Percentiles rank a stretch among this genome's conserved stretches.
These are phyloP conservation scores for Pseudocercospora cruenta DNA, from an alignment of 2,329 filamentous ascomycete genomes.

Conservation along the genomic window DNA sequence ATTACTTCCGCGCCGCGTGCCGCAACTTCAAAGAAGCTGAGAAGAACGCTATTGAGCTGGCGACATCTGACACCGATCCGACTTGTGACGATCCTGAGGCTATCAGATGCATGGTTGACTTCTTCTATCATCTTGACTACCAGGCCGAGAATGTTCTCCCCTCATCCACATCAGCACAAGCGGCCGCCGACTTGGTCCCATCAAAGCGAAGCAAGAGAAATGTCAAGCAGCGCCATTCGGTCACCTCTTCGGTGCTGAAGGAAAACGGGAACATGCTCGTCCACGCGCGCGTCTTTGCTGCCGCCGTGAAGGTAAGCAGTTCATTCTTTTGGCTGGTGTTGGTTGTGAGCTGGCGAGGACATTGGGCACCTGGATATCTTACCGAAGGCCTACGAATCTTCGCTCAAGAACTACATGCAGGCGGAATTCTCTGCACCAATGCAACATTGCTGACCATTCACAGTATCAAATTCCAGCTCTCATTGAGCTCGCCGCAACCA, in stretches of 20 bases:
- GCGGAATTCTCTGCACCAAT: no score
- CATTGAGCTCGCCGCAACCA: slow-evolving; percentile 18
- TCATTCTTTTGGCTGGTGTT: no score
- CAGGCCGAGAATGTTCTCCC: neutral
- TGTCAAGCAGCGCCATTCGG: no score
- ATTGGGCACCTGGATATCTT: no score
- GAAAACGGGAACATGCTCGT: slow-evolving; percentile 12
- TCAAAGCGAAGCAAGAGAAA: no score
- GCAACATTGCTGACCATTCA: no score
- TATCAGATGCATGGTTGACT: slow-evolving; percentile 34
- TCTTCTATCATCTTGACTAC: slow-evolving; percentile 37
- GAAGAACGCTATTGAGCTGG: slow-evolving; percentile 25
- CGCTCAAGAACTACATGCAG: no score
- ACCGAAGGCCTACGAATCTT: no score
- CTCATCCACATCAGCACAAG: no score
- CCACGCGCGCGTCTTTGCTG: slow-evolving; percentile 30
- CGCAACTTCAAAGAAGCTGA: slow-evolving; percentile 21
- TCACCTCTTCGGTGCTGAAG: neutral
- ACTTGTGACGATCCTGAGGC: slow-evolving; percentile 31
- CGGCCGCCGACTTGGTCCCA: no score
- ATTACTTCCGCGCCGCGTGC: slow-evolving; percentile 22
- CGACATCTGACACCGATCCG: slow-evolving; percentile 17
- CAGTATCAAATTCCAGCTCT: slow-evolving; percentile 26
- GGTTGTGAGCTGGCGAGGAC: no score
- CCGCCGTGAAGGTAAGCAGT: slow-evolving; percentile 18